Percentiles rank a stretch among this genome's conserved stretches.
These are phyloP conservation scores for Malassezia japonica DNA, from an alignment of 1,284 basidiomycete genomes.

Conservation along the genomic window DNA sequence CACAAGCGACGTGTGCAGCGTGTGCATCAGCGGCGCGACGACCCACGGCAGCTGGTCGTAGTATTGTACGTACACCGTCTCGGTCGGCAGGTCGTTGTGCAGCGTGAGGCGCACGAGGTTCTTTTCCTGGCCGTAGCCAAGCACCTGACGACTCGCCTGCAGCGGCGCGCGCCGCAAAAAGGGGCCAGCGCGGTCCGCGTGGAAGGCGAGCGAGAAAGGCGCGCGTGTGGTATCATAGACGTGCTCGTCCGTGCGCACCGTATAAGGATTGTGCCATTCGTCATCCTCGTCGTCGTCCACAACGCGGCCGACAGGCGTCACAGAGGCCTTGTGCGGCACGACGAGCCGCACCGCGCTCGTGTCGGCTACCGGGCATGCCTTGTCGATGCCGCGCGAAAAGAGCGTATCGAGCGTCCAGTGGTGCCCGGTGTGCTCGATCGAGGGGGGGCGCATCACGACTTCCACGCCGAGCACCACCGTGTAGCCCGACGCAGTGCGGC, in stretches of 20 bases:
- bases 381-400: conserved; percentile 19
- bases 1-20: conserved; percentile 53
- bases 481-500: conserved; percentile 47
- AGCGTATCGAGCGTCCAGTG: conserved; percentile 30
- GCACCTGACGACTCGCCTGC: conserved; percentile 62
- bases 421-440: conserved; percentile 10
- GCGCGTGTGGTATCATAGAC: conserved; percentile 1
- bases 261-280: conserved; percentile 8
- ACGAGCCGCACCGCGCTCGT: conserved; percentile 20
- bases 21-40: conserved; percentile 77
- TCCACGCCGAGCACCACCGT: conserved; percentile 69
- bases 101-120: conserved; percentile 65
- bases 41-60: conserved; percentile 90
- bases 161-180: conserved; percentile 44
- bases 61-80: conserved; percentile 59
- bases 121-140: conserved; percentile 65
- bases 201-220: neutral
- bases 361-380: conserved; percentile 26
- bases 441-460: conserved; percentile 63
- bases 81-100: conserved; percentile 55
- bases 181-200: neutral
- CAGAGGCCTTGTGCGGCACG: conserved; percentile 14
- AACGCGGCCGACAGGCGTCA: conserved; percentile 15
- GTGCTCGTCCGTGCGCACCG: neutral
- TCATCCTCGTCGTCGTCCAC: conserved; percentile 19